phyloP scores from a whole-genome alignment of 345 rosid genomes.

The Citropsis articulata region DNA sequence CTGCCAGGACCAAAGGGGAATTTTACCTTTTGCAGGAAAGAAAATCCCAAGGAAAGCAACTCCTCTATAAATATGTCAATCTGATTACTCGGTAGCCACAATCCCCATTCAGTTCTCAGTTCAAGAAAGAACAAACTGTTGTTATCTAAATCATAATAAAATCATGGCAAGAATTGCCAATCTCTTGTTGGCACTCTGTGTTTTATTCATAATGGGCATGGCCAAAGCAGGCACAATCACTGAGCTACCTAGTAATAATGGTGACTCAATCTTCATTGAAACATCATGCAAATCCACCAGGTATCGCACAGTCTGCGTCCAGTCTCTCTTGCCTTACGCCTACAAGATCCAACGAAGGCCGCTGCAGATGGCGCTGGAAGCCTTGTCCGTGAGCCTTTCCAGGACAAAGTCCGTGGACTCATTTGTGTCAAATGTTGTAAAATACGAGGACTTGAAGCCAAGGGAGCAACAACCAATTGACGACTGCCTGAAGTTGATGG shows the following conservation, averaged over 20 bases:
- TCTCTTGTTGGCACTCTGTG: slow-evolving; percentile 22
- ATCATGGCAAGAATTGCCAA: slow-evolving; percentile 19
- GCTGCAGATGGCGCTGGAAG: slow-evolving; percentile 57
- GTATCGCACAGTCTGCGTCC: slow-evolving; percentile 61
- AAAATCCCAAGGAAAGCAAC: background rate
- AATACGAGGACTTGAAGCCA: slow-evolving; percentile 46
- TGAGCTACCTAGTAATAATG: background rate
- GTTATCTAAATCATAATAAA: background rate
- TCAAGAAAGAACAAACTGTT: background rate
- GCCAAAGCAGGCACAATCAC: slow-evolving; percentile 18
- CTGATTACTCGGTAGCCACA: background rate
- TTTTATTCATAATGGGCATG: slow-evolving; percentile 4
- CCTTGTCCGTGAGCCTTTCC: slow-evolving; percentile 59
- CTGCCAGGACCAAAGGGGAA: too few species aligned
- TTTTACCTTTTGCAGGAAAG: too few species aligned
- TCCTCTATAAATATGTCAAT: slow-evolving; percentile 11
- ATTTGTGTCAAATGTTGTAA: slow-evolving; percentile 49
- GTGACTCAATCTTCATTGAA: slow-evolving; percentile 45
- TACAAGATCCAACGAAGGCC: slow-evolving; percentile 54
- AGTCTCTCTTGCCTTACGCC: slow-evolving; percentile 59
- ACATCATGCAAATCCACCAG: slow-evolving; percentile 59
- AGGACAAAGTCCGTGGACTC: slow-evolving; percentile 48
- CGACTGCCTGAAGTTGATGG: slow-evolving; percentile 69
- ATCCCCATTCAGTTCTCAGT: background rate
- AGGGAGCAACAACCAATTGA: slow-evolving; percentile 56